Conservation (phyloP, 805 yeast species). For the Blastobotrys attinorum region DNA sequence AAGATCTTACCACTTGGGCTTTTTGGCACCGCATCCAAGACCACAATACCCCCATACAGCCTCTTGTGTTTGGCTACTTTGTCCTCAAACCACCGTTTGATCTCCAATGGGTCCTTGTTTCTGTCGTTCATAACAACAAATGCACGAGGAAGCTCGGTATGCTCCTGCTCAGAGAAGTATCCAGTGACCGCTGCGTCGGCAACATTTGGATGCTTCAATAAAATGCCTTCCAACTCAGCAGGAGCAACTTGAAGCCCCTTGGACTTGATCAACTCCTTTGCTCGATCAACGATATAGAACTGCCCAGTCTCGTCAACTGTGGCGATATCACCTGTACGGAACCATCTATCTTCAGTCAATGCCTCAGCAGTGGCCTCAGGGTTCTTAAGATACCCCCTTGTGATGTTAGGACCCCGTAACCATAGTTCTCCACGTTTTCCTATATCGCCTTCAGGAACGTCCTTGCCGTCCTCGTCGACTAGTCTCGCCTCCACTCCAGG, state of each 20-base stretch:
- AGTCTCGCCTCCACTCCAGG: conserved; percentile 46
- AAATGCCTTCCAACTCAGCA: conserved; percentile 85
- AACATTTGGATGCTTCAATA: conserved; percentile 64
- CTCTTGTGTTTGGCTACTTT: conserved; percentile 32
- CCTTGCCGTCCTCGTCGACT: conserved; percentile 35
- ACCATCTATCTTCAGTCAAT: conserved; percentile 45
- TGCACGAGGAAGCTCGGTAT: conserved; percentile 51
- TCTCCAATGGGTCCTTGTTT: conserved; percentile 18
- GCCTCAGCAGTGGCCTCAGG: conserved; percentile 40
- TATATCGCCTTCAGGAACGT: conserved; percentile 40
- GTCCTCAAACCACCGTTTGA: conserved; percentile 29
- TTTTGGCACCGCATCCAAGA: conserved; percentile 82
- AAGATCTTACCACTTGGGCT: conserved; percentile 92
- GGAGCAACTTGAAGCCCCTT: conserved; percentile 88
- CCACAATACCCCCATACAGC: conserved; percentile 43
- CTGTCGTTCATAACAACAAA: conserved; percentile 23
- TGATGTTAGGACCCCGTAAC: conserved; percentile 49
- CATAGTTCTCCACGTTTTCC: conserved; percentile 53
- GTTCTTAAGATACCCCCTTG: conserved; percentile 43
- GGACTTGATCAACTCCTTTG: conserved; percentile 59
- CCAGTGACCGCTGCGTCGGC: conserved; percentile 90
- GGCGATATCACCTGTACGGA: conserved; percentile 52
- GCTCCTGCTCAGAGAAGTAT: conserved; percentile 56
- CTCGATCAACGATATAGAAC: conserved; percentile 47
- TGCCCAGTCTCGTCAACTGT: conserved; percentile 31